A percentile compares a stretch with the other conserved stretches of the same genome.
These are phyloP conservation scores for Copromyces sp. DNA, from an alignment of 495 filamentous ascomycete genomes.

Conservation along the genomic window DNA sequence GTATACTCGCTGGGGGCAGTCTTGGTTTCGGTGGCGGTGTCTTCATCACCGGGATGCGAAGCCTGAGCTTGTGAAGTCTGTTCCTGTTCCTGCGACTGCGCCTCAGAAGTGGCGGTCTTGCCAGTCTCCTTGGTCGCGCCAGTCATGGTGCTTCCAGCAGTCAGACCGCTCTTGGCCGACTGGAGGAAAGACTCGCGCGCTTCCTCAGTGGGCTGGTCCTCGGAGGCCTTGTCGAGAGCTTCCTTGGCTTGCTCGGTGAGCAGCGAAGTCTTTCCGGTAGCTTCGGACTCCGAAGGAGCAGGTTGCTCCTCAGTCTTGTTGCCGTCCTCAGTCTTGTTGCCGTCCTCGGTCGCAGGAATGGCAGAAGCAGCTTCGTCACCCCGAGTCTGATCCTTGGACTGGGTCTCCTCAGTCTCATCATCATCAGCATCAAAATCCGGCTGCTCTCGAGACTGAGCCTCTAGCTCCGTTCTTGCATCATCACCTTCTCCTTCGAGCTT, in stretches of 20 bases:
- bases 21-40: background rate
- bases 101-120: background rate
- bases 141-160: slow-evolving; percentile 1
- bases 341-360: background rate
- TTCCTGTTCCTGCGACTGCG: background rate
- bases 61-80: background rate
- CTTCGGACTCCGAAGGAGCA: background rate
- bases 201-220: slow-evolving; percentile 17
- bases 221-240: slow-evolving; percentile 18
- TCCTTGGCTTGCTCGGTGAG: slow-evolving; percentile 21
- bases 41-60: background rate
- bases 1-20: background rate
- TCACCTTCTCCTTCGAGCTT: background rate
- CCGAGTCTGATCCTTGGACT: slow-evolving; percentile 2
- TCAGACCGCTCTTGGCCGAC: slow-evolving; percentile 5
- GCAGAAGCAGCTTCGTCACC: background rate
- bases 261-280: background rate
- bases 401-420: background rate
- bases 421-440: slow-evolving; percentile 24
- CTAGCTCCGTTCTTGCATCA: background rate
- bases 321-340: slow-evolving; percentile 1
- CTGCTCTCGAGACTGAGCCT: slow-evolving; percentile 33
- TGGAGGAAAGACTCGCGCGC: slow-evolving; percentile 17
- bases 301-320: background rate
- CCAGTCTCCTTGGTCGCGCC: background rate